Conservation (phyloP, 805 yeast species). For the Suhomyces tanzawaensis region DNA sequence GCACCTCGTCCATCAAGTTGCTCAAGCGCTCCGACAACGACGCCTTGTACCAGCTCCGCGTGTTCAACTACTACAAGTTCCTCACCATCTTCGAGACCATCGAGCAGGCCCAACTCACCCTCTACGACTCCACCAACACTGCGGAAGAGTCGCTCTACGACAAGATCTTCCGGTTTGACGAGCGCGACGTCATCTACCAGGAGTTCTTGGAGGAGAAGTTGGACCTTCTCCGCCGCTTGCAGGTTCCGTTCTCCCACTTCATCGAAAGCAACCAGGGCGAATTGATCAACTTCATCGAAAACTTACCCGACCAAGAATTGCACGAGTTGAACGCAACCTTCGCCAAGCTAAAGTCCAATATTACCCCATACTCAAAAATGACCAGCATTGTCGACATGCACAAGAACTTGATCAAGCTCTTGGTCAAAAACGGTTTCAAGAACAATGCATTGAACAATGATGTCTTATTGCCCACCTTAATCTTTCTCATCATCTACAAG, state of each 20-base stretch:
- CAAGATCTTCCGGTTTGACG: slow-evolving; percentile 39
- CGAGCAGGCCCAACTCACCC: slow-evolving; percentile 30
- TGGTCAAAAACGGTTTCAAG: slow-evolving; percentile 16
- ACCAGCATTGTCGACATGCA: slow-evolving; percentile 30
- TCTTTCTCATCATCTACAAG: slow-evolving; percentile 34
- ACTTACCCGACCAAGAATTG: slow-evolving; percentile 15
- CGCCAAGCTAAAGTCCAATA: slow-evolving; percentile 15
- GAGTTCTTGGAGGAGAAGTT: slow-evolving; percentile 36
- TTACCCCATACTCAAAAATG: slow-evolving; percentile 36
- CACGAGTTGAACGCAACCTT: slow-evolving; percentile 18
- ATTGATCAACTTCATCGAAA: slow-evolving; percentile 17
- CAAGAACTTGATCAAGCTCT: slow-evolving; percentile 22
- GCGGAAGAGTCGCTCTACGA: slow-evolving; percentile 36
- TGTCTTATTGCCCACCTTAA: slow-evolving; percentile 38
- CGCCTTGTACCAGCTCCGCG: slow-evolving; percentile 38
- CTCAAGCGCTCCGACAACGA: slow-evolving; percentile 35
- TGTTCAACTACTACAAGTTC: slow-evolving; percentile 42
- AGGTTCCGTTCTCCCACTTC: slow-evolving; percentile 29
- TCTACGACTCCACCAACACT: slow-evolving; percentile 25
- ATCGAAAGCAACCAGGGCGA: slow-evolving; percentile 17
- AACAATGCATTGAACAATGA: slow-evolving; percentile 35
- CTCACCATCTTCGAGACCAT: slow-evolving; percentile 30
- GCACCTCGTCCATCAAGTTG: slow-evolving; percentile 34
- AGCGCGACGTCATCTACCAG: slow-evolving; percentile 36
- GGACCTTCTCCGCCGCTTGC: slow-evolving; percentile 20